Conservation (phyloP, 257 asterid genomes). For the Solanum raphanifolium region DNA sequence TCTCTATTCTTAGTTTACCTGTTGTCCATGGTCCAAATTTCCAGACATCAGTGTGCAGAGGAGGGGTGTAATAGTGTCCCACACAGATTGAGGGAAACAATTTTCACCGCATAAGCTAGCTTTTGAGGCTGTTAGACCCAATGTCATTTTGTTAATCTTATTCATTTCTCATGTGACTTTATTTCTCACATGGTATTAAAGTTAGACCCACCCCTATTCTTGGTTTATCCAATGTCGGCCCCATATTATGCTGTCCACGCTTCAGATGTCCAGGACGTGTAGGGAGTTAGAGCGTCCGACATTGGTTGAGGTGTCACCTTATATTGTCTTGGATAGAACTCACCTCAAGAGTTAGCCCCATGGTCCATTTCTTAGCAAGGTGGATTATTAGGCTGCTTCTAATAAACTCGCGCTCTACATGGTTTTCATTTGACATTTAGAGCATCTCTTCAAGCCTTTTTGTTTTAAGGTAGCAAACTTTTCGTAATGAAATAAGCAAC, state of each 20-base stretch:
- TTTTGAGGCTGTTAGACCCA: neutral
- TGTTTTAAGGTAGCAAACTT: neutral
- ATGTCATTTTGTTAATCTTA: neutral
- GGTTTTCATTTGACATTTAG: neutral
- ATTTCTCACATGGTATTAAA: neutral
- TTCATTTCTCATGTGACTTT: neutral
- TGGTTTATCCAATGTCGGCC: neutral
- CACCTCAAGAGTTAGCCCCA: neutral
- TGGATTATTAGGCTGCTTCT: neutral
- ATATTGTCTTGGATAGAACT: neutral
- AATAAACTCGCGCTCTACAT: neutral
- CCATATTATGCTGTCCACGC: neutral
- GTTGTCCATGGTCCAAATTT: neutral
- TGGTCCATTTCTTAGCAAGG: neutral
- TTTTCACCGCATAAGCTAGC: neutral
- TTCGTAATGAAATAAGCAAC: neutral
- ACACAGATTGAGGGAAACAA: neutral
- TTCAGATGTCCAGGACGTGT: neutral
- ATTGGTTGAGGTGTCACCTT: neutral
- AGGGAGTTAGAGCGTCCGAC: neutral
- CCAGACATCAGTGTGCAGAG: neutral
- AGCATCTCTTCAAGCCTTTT: neutral
- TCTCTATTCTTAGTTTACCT: neutral
- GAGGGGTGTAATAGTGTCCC: neutral
- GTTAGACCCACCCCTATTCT: neutral